A percentile compares a stretch with the other conserved stretches of the same genome.
Evolutionary conservation across 2,329 filamentous ascomycete genomes (phyloP).

Genomic region (Scortechinia acanthostroma): DNA sequence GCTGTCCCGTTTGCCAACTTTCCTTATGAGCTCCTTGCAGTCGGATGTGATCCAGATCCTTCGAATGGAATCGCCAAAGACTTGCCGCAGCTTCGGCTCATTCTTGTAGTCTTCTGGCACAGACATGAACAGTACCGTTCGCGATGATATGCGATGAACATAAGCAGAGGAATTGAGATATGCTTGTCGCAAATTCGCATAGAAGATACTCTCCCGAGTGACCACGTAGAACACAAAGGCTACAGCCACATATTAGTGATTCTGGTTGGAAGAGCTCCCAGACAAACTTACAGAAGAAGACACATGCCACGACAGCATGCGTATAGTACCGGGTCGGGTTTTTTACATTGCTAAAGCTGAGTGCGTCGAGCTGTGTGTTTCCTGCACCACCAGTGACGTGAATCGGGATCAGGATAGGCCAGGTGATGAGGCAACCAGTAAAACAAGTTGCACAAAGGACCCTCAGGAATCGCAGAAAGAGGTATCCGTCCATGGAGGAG

Average conservation of each 20-base stretch:
- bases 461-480: conserved; percentile 36
- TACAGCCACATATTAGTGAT: not conserved
- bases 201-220: conserved; percentile 32
- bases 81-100: conserved; percentile 24
- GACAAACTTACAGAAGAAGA: conserved; percentile 19
- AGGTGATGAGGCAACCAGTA: not conserved
- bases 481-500: conserved; percentile 35
- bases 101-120: conserved; percentile 28
- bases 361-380: conserved; percentile 12
- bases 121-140: conserved; percentile 36
- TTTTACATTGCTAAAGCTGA: conserved; percentile 24
- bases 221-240: conserved; percentile 30
- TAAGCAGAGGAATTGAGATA: conserved; percentile 31
- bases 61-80: conserved; percentile 21
- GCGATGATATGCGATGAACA: conserved; percentile 31
- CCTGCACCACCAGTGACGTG: not conserved
- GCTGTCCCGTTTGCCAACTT: conserved; percentile 32
- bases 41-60: conserved; percentile 36
- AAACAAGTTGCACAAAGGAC: conserved; percentile 9
- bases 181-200: conserved; percentile 37
- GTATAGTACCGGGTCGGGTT: conserved; percentile 28
- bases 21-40: conserved; percentile 28
- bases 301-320: conserved; percentile 27
- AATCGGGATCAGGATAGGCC: not conserved
- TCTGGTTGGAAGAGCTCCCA: not conserved